phyloP scores from a whole-genome alignment of 2,329 filamentous ascomycete genomes.

The Paecilomyces fulvus region DNA sequence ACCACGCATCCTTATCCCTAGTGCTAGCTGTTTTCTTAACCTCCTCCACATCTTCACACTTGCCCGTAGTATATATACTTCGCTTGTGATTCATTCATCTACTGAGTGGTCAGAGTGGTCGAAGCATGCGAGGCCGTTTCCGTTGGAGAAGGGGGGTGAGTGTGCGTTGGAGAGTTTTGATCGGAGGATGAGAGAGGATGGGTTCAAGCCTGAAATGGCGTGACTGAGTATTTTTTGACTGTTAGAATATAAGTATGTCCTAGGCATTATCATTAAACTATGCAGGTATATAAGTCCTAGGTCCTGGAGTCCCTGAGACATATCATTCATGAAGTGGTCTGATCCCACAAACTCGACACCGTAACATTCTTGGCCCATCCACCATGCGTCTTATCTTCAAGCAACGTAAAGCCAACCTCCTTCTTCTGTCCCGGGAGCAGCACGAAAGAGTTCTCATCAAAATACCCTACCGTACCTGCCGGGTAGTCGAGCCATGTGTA shows the following conservation, averaged over 20 bases:
- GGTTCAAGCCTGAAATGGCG: neutral
- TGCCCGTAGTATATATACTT: no score
- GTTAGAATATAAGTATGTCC: no score
- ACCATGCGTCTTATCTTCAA: slow-evolving; percentile 36
- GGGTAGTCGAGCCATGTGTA: slow-evolving; percentile 51
- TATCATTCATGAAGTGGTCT: slow-evolving; percentile 3
- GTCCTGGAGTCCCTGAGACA: neutral
- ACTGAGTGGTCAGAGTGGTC: slow-evolving; percentile 5
- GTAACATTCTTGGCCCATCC: slow-evolving; percentile 41
- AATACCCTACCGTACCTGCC: slow-evolving; percentile 40
- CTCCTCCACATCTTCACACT: no score
- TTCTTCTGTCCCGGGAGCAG: slow-evolving; percentile 38
- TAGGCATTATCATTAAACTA: neutral
- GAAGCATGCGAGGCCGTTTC: slow-evolving; percentile 13
- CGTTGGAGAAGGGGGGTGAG: slow-evolving; percentile 14
- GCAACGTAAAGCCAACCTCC: slow-evolving; percentile 38
- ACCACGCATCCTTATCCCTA: no score
- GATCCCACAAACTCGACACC: slow-evolving; percentile 47
- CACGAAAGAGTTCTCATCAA: slow-evolving; percentile 48
- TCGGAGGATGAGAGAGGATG: slow-evolving; percentile 10
- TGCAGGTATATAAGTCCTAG: neutral
- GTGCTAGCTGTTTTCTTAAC: no score
- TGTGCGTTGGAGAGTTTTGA: slow-evolving; percentile 17
- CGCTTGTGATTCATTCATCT: no score
- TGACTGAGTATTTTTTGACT: no score